phyloP scores from a whole-genome alignment of 2,329 filamentous ascomycete genomes.

The Stagonosporopsis chrysanthemi region DNA sequence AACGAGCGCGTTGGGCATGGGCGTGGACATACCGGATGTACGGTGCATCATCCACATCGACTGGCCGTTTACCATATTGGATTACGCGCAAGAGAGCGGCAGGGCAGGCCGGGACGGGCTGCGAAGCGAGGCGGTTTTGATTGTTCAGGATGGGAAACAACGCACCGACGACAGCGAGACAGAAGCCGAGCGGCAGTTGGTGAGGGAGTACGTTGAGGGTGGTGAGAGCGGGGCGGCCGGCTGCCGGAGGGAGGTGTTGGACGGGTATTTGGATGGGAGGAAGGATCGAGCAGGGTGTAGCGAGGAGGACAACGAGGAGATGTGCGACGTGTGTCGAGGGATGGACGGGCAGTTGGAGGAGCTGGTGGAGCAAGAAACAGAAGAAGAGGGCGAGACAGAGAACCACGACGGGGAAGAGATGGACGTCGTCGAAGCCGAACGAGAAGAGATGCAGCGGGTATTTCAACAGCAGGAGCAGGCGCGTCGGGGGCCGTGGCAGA shows the following conservation, averaged over 20 bases:
- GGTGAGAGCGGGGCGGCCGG: background rate
- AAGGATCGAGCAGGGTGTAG: background rate
- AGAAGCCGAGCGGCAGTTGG: background rate
- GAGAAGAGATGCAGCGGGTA: background rate
- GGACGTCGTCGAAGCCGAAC: background rate
- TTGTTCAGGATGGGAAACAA: background rate
- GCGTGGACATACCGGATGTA: background rate
- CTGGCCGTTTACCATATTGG: background rate
- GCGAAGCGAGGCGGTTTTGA: background rate
- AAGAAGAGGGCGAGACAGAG: background rate
- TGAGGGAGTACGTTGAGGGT: background rate
- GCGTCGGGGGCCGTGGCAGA: background rate
- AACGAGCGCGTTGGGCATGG: background rate
- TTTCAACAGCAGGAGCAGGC: background rate
- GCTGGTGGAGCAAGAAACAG: background rate
- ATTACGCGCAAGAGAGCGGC: background rate
- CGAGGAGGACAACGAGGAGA: background rate
- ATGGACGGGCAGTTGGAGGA: background rate
- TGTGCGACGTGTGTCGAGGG: background rate
- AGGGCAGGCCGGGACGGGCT: background rate
- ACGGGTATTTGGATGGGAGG: background rate
- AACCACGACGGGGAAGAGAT: background rate
- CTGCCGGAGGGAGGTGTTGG: background rate
- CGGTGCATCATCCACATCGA: background rate
- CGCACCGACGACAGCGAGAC: background rate